Conservation (phyloP, 129 eudicot genomes). For the Pulicaria dysenterica region DNA sequence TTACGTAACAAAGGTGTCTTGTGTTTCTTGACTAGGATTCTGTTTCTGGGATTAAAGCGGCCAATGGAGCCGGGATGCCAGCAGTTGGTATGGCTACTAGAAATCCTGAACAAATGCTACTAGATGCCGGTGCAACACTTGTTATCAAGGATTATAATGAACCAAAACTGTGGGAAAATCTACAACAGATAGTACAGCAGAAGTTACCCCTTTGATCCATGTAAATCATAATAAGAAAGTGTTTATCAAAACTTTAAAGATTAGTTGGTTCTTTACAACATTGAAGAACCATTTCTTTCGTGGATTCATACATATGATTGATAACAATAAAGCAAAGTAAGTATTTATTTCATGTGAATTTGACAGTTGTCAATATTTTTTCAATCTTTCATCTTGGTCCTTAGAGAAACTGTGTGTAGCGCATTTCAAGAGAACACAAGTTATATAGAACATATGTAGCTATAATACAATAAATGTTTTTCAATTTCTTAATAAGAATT, state of each 20-base stretch:
- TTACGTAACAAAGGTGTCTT: conserved; percentile 8
- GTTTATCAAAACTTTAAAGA: neutral
- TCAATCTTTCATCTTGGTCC: too few relatives aligned
- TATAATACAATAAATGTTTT: neutral
- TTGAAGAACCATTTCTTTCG: conserved; percentile 25
- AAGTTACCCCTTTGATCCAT: conserved; percentile 29
- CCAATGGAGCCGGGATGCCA: conserved; percentile 85
- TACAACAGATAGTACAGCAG: conserved; percentile 48
- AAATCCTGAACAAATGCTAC: conserved; percentile 63
- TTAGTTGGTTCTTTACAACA: conserved; percentile 17
- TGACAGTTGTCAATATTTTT: neutral
- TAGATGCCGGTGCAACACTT: conserved; percentile 71
- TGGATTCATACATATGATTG: neutral
- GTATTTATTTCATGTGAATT: neutral
- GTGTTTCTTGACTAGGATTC: conserved; percentile 63
- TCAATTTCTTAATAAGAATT: conserved; percentile 3
- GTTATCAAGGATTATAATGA: conserved; percentile 76
- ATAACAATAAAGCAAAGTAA: conserved; percentile 5
- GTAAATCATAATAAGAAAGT: conserved; percentile 23
- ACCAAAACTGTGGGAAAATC: conserved; percentile 64
- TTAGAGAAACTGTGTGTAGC: too few relatives aligned
- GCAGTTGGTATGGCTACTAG: conserved; percentile 76
- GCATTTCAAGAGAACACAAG: too few relatives aligned
- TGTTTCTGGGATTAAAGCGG: conserved; percentile 86
- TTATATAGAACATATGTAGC: neutral